phyloP scores from a whole-genome alignment of 768 basidiomycete genomes.

The Boletus rufocinnamomeus region DNA sequence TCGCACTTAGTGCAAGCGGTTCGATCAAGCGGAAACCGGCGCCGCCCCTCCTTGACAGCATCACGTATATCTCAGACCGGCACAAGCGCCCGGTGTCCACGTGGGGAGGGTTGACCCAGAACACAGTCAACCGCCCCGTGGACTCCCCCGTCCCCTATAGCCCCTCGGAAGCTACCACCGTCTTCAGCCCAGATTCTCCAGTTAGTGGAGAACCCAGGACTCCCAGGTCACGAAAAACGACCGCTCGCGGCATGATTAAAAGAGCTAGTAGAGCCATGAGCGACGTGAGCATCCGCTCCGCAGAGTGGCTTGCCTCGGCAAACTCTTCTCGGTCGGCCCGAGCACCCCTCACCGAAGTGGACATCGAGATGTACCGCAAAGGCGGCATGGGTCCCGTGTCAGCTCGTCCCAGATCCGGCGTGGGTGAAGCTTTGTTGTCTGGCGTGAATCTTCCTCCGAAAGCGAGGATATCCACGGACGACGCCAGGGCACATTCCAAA shows the following conservation, averaged over 20 bases:
- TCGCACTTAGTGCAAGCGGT: constrained; percentile 16
- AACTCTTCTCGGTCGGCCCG: constrained; percentile 13
- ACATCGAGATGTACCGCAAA: constrained; percentile 32
- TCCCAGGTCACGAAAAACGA: constrained; percentile 16
- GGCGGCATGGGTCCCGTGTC: constrained; percentile 14
- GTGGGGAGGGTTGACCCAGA: constrained; percentile 29
- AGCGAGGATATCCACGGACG: constrained; percentile 9
- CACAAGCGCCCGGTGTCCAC: constrained; percentile 15
- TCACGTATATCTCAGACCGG: constrained; percentile 10
- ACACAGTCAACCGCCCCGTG: not conserved
- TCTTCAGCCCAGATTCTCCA: constrained; percentile 1
- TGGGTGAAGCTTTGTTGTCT: constrained; percentile 1
- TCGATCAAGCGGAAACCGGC: constrained; percentile 36
- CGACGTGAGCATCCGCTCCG: constrained; percentile 33
- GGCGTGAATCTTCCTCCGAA: not conserved
- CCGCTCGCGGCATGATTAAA: constrained; percentile 17
- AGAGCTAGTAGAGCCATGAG: constrained; percentile 28
- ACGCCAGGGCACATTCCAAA: not conserved
- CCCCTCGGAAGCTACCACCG: constrained; percentile 9
- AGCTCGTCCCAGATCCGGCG: not conserved
- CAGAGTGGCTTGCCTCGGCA: constrained; percentile 34
- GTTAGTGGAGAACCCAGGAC: constrained; percentile 4
- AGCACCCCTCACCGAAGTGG: constrained; percentile 18
- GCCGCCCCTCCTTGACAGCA: constrained; percentile 28
- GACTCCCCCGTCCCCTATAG: constrained; percentile 12